Evolutionary conservation across 2,329 filamentous ascomycete genomes (phyloP).

Genomic region (Fusarium sp.): DNA sequence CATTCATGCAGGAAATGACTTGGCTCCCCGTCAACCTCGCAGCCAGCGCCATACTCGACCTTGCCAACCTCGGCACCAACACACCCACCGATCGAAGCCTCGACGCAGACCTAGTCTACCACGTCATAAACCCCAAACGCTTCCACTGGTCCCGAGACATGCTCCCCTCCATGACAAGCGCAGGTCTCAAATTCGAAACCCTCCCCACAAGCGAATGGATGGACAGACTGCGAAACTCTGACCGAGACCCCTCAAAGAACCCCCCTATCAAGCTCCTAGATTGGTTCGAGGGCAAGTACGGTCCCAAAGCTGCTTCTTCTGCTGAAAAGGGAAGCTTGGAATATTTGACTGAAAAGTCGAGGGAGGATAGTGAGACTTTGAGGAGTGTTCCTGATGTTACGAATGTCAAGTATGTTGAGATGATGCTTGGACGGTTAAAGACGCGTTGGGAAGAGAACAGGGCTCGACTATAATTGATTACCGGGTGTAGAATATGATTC

Average conservation of each 20-base stretch:
- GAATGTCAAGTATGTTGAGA: conserved; percentile 20
- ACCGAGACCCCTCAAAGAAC: conserved; percentile 57
- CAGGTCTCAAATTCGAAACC: conserved; percentile 57
- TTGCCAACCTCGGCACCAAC: conserved; percentile 6
- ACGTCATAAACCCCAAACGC: conserved; percentile 29
- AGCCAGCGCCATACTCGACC: conserved; percentile 26
- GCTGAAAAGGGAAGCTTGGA: conserved; percentile 21
- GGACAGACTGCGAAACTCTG: conserved; percentile 52
- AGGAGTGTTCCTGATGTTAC: conserved; percentile 32
- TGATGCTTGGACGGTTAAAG: conserved; percentile 21
- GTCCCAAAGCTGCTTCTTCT: conserved; percentile 17
- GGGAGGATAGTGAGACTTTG: conserved; percentile 27
- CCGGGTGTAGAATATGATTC: neutral
- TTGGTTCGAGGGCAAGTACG: conserved; percentile 56
- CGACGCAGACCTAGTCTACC: conserved; percentile 30
- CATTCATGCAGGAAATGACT: conserved; percentile 24
- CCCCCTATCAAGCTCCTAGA: conserved; percentile 64
- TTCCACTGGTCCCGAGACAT: conserved; percentile 63
- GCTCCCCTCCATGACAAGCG: conserved; percentile 57
- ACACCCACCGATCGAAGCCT: neutral
- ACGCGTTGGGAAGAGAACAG: conserved; percentile 3
- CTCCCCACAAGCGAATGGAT: conserved; percentile 59
- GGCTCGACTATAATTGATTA: neutral
- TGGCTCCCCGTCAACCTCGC: conserved; percentile 36
- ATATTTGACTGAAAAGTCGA: conserved; percentile 25